Evolutionary conservation across 768 basidiomycete species (phyloP).

Genomic region (Crepidotus variabilis): DNA sequence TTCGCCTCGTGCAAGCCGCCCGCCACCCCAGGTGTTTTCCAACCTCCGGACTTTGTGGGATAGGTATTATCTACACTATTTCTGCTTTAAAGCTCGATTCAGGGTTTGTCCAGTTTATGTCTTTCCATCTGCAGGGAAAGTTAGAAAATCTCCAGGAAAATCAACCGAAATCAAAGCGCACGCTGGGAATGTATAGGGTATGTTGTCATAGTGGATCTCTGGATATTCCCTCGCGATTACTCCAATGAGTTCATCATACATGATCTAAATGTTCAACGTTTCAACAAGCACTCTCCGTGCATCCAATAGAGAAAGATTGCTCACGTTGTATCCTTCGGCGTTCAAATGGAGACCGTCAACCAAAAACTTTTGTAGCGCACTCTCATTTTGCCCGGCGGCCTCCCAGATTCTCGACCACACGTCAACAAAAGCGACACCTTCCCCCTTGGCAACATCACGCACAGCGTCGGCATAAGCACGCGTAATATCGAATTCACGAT

Average conservation of each 20-base stretch:
- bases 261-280: slow-evolving; percentile 3
- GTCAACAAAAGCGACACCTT: slow-evolving; percentile 64
- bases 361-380: slow-evolving; percentile 46
- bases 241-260: slow-evolving; percentile 27
- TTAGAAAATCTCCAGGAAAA: slow-evolving; percentile 2
- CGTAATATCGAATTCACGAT: slow-evolving; percentile 62
- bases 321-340: slow-evolving; percentile 67
- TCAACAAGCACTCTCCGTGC: neutral
- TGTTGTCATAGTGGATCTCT: slow-evolving; percentile 62
- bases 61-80: neutral
- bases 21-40: neutral
- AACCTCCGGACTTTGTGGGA: neutral
- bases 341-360: slow-evolving; percentile 82
- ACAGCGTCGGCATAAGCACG: slow-evolving; percentile 70
- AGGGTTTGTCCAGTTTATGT: slow-evolving; percentile 28
- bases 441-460: slow-evolving; percentile 50
- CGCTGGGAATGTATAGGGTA: slow-evolving; percentile 57
- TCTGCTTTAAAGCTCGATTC: slow-evolving; percentile 16
- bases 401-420: slow-evolving; percentile 72
- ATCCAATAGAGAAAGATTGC: no score
- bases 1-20: slow-evolving; percentile 10
- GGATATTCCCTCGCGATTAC: slow-evolving; percentile 58
- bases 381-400: slow-evolving; percentile 62
- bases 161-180: slow-evolving; percentile 33
- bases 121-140: slow-evolving; percentile 29